These are phyloP conservation scores for Backusella mclennaniae DNA, from an alignment of 192 early-diverging fungal genomes.

Conservation along the genomic window DNA sequence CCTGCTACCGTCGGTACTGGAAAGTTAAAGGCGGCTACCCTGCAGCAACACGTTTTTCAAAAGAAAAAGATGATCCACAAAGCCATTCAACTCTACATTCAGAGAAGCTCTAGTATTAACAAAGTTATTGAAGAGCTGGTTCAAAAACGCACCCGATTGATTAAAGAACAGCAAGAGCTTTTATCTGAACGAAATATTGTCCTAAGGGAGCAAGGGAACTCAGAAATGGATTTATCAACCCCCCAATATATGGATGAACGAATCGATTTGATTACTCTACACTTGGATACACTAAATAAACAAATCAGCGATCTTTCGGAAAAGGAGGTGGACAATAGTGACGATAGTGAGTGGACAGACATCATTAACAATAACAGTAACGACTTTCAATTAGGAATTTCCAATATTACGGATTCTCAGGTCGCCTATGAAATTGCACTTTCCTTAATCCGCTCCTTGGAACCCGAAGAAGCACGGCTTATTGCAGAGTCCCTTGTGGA, in stretches of 20 bases:
- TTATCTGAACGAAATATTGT: conserved; percentile 20
- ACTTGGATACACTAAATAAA: conserved; percentile 11
- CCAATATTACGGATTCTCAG: not conserved
- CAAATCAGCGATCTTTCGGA: not conserved
- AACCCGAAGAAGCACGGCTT: conserved; percentile 8
- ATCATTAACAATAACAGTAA: not conserved
- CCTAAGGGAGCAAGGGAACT: not conserved
- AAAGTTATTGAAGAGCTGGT: not conserved
- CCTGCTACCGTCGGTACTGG: not conserved
- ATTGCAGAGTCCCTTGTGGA: conserved; percentile 1
- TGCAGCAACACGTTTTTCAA: conserved; percentile 21
- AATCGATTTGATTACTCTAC: conserved; percentile 22
- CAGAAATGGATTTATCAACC: not conserved
- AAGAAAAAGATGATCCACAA: conserved; percentile 8
- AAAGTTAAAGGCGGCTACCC: conserved; percentile 8
- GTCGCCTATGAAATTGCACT: conserved; percentile 21
- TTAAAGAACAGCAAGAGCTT: conserved; percentile 22
- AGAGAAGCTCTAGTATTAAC: not conserved
- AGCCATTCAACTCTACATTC: not conserved
- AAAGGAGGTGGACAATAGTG: not conserved
- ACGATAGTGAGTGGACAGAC: conserved; percentile 14
- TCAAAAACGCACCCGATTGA: conserved; percentile 17
- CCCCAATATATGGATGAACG: conserved; percentile 39
- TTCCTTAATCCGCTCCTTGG: not conserved
- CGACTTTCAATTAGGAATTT: not conserved